A percentile compares a stretch with the other conserved stretches of the same genome.
Conservation (phyloP, 257 asterid genomes). For the Solanum chilense region DNA sequence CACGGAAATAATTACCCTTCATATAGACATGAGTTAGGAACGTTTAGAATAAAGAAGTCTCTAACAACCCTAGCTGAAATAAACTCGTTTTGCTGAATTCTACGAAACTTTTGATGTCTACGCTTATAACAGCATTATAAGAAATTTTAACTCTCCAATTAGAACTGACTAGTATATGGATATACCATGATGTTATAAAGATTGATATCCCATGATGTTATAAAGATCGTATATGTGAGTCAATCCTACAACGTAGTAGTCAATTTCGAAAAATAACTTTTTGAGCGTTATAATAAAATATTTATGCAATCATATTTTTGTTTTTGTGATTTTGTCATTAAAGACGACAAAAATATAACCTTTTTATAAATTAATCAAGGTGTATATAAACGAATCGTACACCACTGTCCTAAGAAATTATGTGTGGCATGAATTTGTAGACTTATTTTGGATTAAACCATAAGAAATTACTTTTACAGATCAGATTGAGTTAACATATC, state of each 20-base stretch:
- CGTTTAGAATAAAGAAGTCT: neutral
- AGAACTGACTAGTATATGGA: neutral
- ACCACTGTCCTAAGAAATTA: neutral
- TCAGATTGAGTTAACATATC: neutral
- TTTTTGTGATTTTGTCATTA: neutral
- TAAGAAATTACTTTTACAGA: neutral
- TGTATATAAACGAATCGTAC: accelerated
- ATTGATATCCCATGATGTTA: neutral
- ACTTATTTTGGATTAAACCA: neutral
- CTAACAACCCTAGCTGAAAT: neutral
- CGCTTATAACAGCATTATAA: neutral
- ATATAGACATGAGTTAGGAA: neutral
- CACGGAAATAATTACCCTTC: too few relatives aligned
- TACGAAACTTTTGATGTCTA: neutral
- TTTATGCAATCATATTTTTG: neutral
- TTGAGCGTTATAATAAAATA: neutral
- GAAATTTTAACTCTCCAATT: neutral
- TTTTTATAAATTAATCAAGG: neutral
- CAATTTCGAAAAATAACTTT: neutral
- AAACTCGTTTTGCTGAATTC: neutral
- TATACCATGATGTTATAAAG: neutral
- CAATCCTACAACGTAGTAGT: neutral
- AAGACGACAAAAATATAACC: neutral
- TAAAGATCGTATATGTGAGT: neutral
- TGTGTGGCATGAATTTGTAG: neutral